phyloP scores from a whole-genome alignment of 1,284 basidiomycete genomes.

The Kalmanozyma brasiliensis region DNA sequence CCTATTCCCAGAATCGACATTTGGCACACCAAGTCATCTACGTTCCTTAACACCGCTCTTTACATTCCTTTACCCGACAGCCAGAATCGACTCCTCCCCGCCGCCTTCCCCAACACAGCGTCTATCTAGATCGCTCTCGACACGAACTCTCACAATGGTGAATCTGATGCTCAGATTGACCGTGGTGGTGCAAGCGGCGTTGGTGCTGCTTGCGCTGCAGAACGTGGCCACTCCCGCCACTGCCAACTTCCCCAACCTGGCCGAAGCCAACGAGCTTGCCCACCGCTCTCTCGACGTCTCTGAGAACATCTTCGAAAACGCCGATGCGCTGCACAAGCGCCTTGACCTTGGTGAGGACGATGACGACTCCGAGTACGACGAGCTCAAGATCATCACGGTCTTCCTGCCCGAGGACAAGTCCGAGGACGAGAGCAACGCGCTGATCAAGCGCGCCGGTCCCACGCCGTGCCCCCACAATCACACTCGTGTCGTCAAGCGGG shows the following conservation, averaged over 20 bases:
- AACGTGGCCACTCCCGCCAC: slow-evolving; percentile 18
- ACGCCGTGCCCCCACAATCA: slow-evolving; percentile 33
- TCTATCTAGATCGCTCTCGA: too few relatives aligned
- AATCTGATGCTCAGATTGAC: slow-evolving; percentile 24
- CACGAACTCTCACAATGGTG: slow-evolving; percentile 19
- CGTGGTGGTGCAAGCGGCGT: slow-evolving; percentile 30
- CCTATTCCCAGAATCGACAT: slow-evolving; percentile 3
- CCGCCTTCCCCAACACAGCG: too few relatives aligned
- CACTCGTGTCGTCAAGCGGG: slow-evolving; percentile 19
- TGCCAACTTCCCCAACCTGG: slow-evolving; percentile 10
- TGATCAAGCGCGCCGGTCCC: slow-evolving; percentile 30
- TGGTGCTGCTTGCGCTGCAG: slow-evolving; percentile 32
- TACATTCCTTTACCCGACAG: slow-evolving; percentile 11
- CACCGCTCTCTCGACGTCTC: slow-evolving; percentile 3
- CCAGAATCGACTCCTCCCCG: not conserved
- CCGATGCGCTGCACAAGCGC: slow-evolving; percentile 10
- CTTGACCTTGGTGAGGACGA: not conserved
- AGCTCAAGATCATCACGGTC: slow-evolving; percentile 47
- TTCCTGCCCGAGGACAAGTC: slow-evolving; percentile 29
- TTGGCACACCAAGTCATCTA: slow-evolving; percentile 4
- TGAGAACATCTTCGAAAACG: slow-evolving; percentile 16
- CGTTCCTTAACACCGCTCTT: slow-evolving; percentile 10
- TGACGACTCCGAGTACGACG: slow-evolving; percentile 32
- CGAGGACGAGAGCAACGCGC: slow-evolving; percentile 4
- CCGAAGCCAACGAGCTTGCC: slow-evolving; percentile 7